Conservation (phyloP, 495 filamentous ascomycete genomes). For the Penicillium odoratum region DNA sequence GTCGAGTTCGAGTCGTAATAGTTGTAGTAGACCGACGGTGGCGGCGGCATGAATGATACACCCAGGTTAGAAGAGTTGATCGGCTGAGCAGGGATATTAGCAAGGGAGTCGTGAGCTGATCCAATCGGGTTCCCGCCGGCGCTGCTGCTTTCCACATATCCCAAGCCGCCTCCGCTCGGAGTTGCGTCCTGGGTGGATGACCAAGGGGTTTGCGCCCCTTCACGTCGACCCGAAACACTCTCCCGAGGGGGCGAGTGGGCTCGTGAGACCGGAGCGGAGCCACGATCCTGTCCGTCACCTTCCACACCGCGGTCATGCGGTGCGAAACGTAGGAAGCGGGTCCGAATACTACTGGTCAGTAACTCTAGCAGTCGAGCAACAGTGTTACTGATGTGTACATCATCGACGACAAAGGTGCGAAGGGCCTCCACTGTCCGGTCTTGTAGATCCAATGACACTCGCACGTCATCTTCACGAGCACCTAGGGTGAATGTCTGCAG, state of each 20-base stretch:
- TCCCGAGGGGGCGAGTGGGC: constrained; percentile 42
- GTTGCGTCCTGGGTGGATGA: constrained; percentile 28
- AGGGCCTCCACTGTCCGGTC: constrained; percentile 78
- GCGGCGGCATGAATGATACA: constrained; percentile 52
- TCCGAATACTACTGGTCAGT: constrained; percentile 70
- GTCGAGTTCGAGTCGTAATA: constrained; percentile 45
- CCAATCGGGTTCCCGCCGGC: constrained; percentile 27
- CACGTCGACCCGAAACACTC: constrained; percentile 29
- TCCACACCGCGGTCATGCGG: constrained; percentile 45
- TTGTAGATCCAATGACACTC: constrained; percentile 76
- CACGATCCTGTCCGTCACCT: constrained; percentile 41
- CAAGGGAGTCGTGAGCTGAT: constrained; percentile 44
- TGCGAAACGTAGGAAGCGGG: constrained; percentile 66
- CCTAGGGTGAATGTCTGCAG: constrained; percentile 85
- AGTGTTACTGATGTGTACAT: constrained; percentile 90
- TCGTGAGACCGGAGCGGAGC: constrained; percentile 36
- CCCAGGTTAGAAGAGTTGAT: constrained; percentile 51
- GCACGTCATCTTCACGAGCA: constrained; percentile 84
- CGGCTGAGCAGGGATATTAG: constrained; percentile 46
- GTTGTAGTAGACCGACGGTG: constrained; percentile 48
- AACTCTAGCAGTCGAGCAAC: constrained; percentile 91
- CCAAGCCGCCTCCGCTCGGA: constrained; percentile 26
- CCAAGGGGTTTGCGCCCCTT: constrained; percentile 36
- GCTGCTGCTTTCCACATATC: constrained; percentile 34
- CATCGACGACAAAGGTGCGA: constrained; percentile 84